Evolutionary conservation across 2,329 filamentous ascomycete genomes (phyloP), one percentile per base, ranked within the genome.

Genomic region (Cladosporium cucumerinum): DNA sequence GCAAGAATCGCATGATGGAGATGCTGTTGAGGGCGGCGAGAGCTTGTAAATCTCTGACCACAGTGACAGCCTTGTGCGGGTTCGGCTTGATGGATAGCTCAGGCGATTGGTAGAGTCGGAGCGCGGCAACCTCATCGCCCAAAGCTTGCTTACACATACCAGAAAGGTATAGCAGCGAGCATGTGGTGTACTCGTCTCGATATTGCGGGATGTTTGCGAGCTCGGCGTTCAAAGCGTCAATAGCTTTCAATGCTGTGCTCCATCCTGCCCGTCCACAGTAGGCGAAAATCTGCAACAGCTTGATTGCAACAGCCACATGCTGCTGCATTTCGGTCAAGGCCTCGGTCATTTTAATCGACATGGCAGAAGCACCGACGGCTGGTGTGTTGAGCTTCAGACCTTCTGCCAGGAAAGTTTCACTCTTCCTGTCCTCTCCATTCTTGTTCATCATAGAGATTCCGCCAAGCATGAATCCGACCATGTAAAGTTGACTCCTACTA

Each of bases 91-190:
- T 77, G 1, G 80, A 78, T 69, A 96, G 87, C 21, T 80, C 77
- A 1, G 83, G 79, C 48, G 87, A 84, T 66, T 85, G 83, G 76
- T 91, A 97, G 11, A 89, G 83, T 3, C 80, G 71, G 16, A 93
- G 79, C 3, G 94, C 93, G 2, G 80, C 79, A n/a, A 85, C 80
- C 1, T 95, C 82, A 68, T 92, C 84, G 18, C 92, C 93, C 5
- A 84, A 88, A 21, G 89, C 91, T 79, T 97, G 94, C 61, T 87
- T 82, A 70, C 92, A 89, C 8, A 91, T 85, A 0, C 90, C 93
- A 0, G 84, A 82, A 21, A 97, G 85, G 76, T 97, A 97, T 2
- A 67, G 64, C 10, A 74, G 66, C 77, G 81, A 81, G 68, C 73
- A 79, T 73, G 79, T 81, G 66, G 71, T 78, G 46, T 69, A 52